Percentiles rank a stretch among this genome's conserved stretches.
These are phyloP conservation scores for Thalia dealbata DNA, from an alignment of 176 grass and related monocot genomes.

Conservation along the genomic window DNA sequence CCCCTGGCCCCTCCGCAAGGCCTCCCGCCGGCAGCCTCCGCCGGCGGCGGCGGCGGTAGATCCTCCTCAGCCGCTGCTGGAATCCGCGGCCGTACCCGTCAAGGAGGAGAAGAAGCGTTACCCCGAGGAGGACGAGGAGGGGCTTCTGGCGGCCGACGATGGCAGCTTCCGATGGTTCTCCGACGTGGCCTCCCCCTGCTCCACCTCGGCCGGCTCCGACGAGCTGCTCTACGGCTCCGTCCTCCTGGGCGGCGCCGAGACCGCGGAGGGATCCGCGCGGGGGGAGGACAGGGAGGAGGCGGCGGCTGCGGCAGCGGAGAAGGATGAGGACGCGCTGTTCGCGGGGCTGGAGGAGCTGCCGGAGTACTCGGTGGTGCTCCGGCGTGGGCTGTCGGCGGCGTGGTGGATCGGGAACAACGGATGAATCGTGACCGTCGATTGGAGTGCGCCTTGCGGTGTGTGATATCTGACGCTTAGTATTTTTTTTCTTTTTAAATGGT, in stretches of 20 bases:
- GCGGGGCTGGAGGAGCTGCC: not conserved
- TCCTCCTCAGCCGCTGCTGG: too few relatives aligned
- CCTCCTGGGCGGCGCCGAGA: conserved; percentile 25
- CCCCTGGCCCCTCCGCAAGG: conserved; percentile 11
- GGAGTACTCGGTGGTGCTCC: not conserved
- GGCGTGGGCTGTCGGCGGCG: not conserved
- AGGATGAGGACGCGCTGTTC: not conserved
- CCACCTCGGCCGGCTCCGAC: conserved; percentile 35
- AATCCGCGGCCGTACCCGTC: too few relatives aligned
- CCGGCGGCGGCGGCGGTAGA: conserved; percentile 4
- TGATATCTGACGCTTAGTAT: not conserved
- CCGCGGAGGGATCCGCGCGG: not conserved
- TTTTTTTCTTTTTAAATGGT: not conserved
- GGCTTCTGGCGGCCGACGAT: too few relatives aligned
- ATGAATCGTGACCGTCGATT: not conserved
- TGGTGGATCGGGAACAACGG: not conserved
- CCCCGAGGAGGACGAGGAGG: too few relatives aligned
- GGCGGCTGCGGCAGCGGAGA: not conserved
- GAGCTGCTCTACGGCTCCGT: conserved; percentile 17
- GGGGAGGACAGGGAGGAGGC: not conserved
- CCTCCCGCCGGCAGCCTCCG: not conserved
- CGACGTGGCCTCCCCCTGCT: conserved; percentile 42
- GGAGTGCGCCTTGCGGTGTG: not conserved
- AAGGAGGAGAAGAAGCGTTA: too few relatives aligned
- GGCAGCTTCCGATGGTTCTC: conserved; percentile 53